Evolutionary conservation across 345 rosid species (phyloP).

Genomic region (Gossypioides kirkii): DNA sequence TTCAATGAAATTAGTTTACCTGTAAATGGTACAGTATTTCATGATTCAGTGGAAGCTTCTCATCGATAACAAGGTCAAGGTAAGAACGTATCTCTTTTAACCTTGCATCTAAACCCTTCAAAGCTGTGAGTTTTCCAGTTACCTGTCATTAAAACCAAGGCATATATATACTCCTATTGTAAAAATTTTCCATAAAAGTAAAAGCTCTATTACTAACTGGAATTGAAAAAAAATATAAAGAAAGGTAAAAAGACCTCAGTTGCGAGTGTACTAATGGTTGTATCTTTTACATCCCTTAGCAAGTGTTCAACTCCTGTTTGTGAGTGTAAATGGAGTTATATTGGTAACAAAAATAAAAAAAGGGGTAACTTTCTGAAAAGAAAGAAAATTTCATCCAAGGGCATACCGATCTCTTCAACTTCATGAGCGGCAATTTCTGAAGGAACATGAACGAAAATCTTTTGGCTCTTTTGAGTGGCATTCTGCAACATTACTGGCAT

Average conservation of each 20-base stretch:
- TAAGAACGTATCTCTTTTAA: constrained; percentile 51
- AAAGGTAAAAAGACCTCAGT: constrained; percentile 36
- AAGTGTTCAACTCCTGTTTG: constrained; percentile 58
- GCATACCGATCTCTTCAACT: constrained; percentile 25
- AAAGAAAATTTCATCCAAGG: background rate
- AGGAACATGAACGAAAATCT: constrained; percentile 73
- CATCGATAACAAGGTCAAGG: constrained; percentile 59
- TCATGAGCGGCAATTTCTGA: constrained; percentile 89
- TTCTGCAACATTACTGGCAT: constrained; percentile 33
- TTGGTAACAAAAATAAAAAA: background rate
- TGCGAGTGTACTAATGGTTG: constrained; percentile 70
- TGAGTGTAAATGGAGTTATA: background rate
- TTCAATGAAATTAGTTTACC: constrained; percentile 23
- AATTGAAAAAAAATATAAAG: background rate
- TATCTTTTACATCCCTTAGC: constrained; percentile 65
- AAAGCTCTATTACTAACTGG: background rate
- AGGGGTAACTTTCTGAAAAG: background rate
- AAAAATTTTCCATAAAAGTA: background rate
- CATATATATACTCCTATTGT: background rate
- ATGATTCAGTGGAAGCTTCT: constrained; percentile 58
- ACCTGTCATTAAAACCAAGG: constrained; percentile 34
- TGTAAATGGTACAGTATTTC: constrained; percentile 68
- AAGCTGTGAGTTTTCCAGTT: constrained; percentile 55
- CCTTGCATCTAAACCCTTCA: constrained; percentile 65
- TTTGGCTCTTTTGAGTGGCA: constrained; percentile 90